Conservation (phyloP, 495 filamentous ascomycete species). For the Talaromyces stipitatus region DNA sequence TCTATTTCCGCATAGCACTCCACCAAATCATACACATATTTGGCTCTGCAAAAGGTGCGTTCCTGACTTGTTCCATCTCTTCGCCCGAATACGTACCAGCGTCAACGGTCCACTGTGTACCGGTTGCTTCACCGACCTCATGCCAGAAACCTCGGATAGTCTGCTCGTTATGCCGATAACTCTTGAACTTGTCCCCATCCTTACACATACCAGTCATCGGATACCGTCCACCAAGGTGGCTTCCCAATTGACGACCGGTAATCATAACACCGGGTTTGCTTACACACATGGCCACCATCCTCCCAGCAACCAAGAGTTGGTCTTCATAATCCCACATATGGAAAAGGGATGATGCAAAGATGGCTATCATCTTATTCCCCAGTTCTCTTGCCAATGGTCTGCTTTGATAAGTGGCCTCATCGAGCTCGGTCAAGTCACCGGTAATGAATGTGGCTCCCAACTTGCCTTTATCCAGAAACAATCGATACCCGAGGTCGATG, state of each 20-base stretch:
- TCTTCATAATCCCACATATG: constrained; percentile 35
- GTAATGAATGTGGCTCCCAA: constrained; percentile 14
- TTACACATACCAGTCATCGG: constrained; percentile 11
- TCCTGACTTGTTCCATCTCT: constrained; percentile 8
- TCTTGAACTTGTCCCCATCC: constrained; percentile 3
- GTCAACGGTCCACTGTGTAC: constrained; percentile 33
- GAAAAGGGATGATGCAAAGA: constrained; percentile 37
- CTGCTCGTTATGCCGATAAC: constrained; percentile 33
- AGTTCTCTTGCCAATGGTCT: constrained; percentile 12
- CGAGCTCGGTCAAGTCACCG: constrained; percentile 21
- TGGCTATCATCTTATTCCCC: constrained; percentile 24
- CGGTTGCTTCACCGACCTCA: constrained; percentile 30
- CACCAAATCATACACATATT: constrained; percentile 15
- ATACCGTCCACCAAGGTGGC: constrained; percentile 16
- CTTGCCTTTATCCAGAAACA: constrained; percentile 39
- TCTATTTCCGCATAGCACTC: constrained; percentile 18
- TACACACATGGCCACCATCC: constrained; percentile 26
- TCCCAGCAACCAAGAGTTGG: constrained; percentile 23
- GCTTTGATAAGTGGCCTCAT: constrained; percentile 6
- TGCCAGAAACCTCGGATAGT: constrained; percentile 39
- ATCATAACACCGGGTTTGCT: constrained; percentile 27
- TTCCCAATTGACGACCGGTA: constrained; percentile 36
- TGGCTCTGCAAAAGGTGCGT: constrained; percentile 7
- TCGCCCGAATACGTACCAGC: constrained; percentile 11
- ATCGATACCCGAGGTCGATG: constrained; percentile 42